Conservation (phyloP, 495 filamentous ascomycete genomes). For the Hyaloscypha hepaticicola region DNA sequence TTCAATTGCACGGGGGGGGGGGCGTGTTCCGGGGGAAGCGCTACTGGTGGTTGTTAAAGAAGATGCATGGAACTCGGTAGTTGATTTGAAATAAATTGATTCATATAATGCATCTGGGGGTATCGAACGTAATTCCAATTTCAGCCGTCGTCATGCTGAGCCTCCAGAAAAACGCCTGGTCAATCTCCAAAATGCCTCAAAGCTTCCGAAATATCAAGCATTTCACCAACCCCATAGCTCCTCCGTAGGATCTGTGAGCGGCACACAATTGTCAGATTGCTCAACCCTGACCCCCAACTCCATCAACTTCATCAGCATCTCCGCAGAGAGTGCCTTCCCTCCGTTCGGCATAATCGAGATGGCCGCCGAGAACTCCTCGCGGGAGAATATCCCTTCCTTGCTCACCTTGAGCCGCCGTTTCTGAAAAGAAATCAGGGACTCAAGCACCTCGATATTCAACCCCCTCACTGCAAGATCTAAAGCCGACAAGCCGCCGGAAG, state of each 20-base stretch:
- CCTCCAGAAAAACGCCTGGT: not conserved
- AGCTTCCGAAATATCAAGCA: not conserved
- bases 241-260: not conserved
- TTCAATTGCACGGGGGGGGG: conserved; percentile 32
- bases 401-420: not conserved
- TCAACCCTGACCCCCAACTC: not conserved
- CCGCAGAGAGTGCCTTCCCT: not conserved
- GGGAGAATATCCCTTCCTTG: not conserved
- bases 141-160: not conserved
- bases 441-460: not conserved
- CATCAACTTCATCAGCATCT: not conserved
- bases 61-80: not conserved
- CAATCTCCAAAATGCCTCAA: not conserved
- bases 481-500: not conserved
- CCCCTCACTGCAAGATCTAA: not conserved
- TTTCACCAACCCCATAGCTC: not conserved
- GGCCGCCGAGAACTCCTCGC: not conserved
- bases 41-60: not conserved
- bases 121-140: not conserved
- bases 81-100: not conserved
- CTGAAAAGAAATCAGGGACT: not conserved
- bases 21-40: not conserved
- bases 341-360: not conserved
- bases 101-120: not conserved
- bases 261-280: not conserved